phyloP scores from a whole-genome alignment of 257 asterid genomes.

The Cruciata laevipes region DNA sequence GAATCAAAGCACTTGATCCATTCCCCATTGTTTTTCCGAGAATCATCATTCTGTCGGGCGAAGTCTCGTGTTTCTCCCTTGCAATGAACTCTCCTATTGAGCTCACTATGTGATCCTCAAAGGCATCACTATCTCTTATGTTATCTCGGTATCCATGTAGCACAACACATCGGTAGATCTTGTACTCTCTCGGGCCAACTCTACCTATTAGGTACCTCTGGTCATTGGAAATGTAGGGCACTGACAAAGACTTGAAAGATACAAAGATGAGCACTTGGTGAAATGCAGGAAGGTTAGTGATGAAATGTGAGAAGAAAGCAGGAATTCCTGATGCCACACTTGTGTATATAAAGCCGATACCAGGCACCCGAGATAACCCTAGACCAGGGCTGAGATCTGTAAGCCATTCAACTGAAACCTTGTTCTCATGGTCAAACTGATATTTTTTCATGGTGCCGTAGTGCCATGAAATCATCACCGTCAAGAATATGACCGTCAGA shows the following conservation, averaged over 20 bases:
- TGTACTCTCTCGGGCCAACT: conserved; percentile 70
- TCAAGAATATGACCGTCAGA: conserved; percentile 43
- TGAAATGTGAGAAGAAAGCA: conserved; percentile 78
- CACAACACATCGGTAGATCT: conserved; percentile 66
- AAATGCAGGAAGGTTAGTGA: conserved; percentile 82
- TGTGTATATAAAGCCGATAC: conserved; percentile 78
- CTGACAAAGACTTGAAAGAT: conserved; percentile 68
- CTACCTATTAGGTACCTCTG: conserved; percentile 69
- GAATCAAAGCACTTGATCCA: conserved; percentile 40
- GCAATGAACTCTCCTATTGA: conserved; percentile 70
- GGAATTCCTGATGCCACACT: conserved; percentile 75
- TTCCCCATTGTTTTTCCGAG: conserved; percentile 46
- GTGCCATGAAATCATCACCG: conserved; percentile 81
- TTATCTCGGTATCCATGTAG: conserved; percentile 67
- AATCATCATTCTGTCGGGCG: conserved; percentile 66
- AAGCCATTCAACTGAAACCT: conserved; percentile 75
- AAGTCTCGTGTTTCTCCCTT: conserved; percentile 49
- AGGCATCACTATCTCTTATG: conserved; percentile 56
- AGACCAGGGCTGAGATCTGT: conserved; percentile 73
- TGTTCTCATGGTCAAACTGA: conserved; percentile 67
- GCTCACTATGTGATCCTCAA: conserved; percentile 76
- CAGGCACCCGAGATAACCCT: conserved; percentile 72
- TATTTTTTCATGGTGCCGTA: conserved; percentile 81
- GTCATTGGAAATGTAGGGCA: conserved; percentile 51
- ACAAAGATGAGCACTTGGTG: conserved; percentile 77